phyloP scores from a whole-genome alignment of 1,284 basidiomycete species.

The Tilletia indica region DNA sequence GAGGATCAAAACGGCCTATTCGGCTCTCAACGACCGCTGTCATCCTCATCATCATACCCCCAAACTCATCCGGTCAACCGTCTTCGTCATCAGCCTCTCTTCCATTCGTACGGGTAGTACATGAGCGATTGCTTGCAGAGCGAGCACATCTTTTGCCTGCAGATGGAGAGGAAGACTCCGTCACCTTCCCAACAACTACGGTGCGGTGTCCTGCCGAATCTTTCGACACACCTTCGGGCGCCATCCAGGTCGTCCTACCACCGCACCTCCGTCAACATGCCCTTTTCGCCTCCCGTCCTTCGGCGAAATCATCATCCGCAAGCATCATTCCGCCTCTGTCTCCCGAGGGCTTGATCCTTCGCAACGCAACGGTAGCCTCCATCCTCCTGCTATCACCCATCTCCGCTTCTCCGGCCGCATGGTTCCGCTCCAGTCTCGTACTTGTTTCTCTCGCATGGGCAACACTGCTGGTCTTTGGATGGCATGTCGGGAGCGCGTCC shows the following conservation, averaged over 20 bases:
- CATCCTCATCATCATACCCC: too few relatives aligned
- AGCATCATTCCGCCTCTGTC: constrained; percentile 26
- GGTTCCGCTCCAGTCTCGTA: constrained; percentile 26
- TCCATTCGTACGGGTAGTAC: background rate
- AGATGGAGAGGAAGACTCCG: background rate
- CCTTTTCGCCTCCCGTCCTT: background rate
- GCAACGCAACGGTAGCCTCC: constrained; percentile 25
- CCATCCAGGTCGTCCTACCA: constrained; percentile 13
- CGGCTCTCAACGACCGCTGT: background rate
- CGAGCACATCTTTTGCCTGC: background rate
- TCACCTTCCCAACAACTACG: background rate
- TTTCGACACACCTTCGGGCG: background rate
- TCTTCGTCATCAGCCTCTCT: background rate
- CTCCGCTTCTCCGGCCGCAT: constrained; percentile 26
- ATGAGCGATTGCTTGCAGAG: background rate
- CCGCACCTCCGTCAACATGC: background rate
- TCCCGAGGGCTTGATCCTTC: constrained; percentile 21
- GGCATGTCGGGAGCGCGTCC: constrained; percentile 1
- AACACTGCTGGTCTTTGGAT: constrained; percentile 26
- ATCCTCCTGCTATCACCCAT: constrained; percentile 26
- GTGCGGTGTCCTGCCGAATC: constrained; percentile 2
- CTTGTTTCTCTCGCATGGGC: constrained; percentile 27
- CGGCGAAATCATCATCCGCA: too few relatives aligned
- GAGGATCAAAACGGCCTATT: background rate
- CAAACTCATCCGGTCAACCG: background rate